Evolutionary conservation across 1,284 basidiomycete species (phyloP), one percentile per base, ranked within the genome.

Genomic region (Puccinia hordei): DNA sequence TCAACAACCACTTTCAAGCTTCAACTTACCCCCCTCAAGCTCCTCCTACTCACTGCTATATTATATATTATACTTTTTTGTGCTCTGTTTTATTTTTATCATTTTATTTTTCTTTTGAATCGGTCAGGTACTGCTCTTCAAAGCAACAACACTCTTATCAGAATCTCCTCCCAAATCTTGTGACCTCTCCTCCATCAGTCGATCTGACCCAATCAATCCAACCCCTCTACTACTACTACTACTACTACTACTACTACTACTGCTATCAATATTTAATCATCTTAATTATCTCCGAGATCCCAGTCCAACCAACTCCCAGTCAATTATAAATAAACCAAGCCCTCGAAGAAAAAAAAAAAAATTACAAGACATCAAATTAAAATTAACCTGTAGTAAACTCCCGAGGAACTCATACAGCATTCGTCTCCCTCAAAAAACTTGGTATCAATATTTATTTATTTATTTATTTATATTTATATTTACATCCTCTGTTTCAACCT

Each of bases 81-180:
- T n/a, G n/a, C n/a, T 63, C 61, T 35, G 35, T 8, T 41, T 19
- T 27, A 63, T 41, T 63, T 41, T 19, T 63, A 30, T 13, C 33
- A 30, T 35, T 30, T 15, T n/a, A 63, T 9, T 8, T 15, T 35
- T 35, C 8, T 22, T 35, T 35, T n/a, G 4, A 13, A 33, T 63
- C 61, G 61, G 27, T 63, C 61, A 63, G 61, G 61, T 63, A 63
- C 61, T 63, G 61, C 61, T 30, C 17, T 8, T 35, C 19, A n/a
- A 5, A 12, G 6, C 33, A 61, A 9, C 57, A 61, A 30, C 53
- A 57, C 6, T 27, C 19, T 27, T 35, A 61, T 27, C 57, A 61
- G 57, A n/a, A 61, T 63, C 22, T 33, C 15, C 35, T 63, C 30
- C 6, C 24, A 33, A 63, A 15, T 35, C n/a, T 27, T 35, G 13